A percentile compares a stretch with the other conserved stretches of the same genome.
These are phyloP conservation scores for Forsythia viridissima DNA, from an alignment of 257 asterid species.

Conservation along the genomic window DNA sequence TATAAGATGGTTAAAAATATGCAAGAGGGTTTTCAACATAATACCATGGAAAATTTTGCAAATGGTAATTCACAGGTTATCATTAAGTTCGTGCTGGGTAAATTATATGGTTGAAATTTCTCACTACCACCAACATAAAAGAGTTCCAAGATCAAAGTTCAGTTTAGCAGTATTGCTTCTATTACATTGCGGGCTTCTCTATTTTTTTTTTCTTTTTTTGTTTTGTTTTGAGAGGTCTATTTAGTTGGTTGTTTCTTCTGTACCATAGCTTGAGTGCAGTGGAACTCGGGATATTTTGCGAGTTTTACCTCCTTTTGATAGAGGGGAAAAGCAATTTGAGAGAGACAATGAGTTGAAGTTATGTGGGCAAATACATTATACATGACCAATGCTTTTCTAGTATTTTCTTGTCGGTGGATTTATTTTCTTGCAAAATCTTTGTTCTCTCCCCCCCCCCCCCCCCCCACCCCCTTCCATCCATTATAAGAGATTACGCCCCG, in stretches of 20 bases:
- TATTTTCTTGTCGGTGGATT: conserved; percentile 5
- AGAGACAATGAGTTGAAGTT: neutral
- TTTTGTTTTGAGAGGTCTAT: neutral
- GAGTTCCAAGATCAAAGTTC: neutral
- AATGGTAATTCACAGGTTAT: neutral
- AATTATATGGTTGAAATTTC: neutral
- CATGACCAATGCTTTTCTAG: neutral
- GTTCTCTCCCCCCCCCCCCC: too few relatives aligned
- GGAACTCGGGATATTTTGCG: too few relatives aligned
- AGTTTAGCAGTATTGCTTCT: neutral
- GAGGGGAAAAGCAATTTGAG: too few relatives aligned
- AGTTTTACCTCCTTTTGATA: too few relatives aligned
- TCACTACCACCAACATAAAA: neutral
- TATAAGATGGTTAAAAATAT: neutral
- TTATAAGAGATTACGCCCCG: conserved; percentile 8
- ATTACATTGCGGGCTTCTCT: neutral
- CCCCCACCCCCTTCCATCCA: neutral
- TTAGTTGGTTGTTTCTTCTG: neutral
- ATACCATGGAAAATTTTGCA: neutral
- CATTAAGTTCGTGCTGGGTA: neutral
- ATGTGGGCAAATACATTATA: neutral
- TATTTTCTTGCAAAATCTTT: conserved; percentile 11
- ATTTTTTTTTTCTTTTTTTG: too few relatives aligned
- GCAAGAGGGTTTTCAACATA: neutral
- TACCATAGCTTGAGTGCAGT: too few relatives aligned